Base-by-base conservation (phyloP, 2,329 filamentous ascomycete genomes). In the Penicillium sp. region DNA sequence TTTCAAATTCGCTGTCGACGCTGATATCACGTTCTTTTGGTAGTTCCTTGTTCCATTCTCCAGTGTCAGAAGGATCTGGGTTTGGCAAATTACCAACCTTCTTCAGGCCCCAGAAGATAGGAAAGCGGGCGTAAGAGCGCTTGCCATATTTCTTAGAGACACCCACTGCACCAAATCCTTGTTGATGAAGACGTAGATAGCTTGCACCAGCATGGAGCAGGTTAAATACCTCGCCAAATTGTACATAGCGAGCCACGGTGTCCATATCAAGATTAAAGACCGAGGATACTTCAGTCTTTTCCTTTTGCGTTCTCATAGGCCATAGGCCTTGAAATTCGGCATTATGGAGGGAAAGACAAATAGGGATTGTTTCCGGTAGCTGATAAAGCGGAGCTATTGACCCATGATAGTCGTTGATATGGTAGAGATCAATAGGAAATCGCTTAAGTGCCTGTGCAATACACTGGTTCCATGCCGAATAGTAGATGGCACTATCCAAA, bases 221-320 rank as follows among this genome's bases (percentile, higher is more conserved):
- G 67, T 89, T 88, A 76, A 88, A 88, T 10, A 88, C 83, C 58
- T 87, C 85, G 42, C 86, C 86, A 59, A 87, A 88, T 59, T 88
- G 86, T 7, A 88, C 81, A 65, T 88, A 88, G 37, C 80, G 79
- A 47, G 79, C 76, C 8, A 84, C 85, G 29, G 84, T 72, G 8
- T 85, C 79, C 10, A 80, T 69, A 13, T 80, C 77, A 21, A 88
- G 73, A 60, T 87, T 87, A 72, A 86, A 88, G 29, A 88, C 84
- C 3, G 79, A 78, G 67, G 84, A 87, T 3, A 88, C 83, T 68
- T 89, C 86, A 36, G 81, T 80, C 52, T 80, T 79, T 61, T 88
- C 86, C 40, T 83, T 79, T 7, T 81, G 77, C 8, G 81, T 85
- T 9, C 86, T 77, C 81, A 88, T 87, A 0, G 85, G 84, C 86